A percentile compares a stretch with the other conserved stretches of the same genome.
Conservation (phyloP, 2,329 filamentous ascomycete species). For the Aspergillus jensenii region DNA sequence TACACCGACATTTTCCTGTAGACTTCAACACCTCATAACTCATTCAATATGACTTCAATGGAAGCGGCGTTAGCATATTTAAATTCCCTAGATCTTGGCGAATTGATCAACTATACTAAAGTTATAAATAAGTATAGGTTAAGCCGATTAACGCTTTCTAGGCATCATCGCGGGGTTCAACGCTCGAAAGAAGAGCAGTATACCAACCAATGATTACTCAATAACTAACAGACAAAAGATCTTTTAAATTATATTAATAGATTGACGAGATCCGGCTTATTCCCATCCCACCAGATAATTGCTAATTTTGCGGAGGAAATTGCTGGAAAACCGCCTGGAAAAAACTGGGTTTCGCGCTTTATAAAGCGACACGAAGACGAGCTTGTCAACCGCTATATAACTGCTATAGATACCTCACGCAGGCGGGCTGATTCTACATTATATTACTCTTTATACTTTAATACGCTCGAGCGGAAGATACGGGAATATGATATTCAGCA, state of each 20-base stretch:
- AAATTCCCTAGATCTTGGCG: no score
- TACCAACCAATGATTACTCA: background rate
- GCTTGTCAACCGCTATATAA: background rate
- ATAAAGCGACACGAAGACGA: background rate
- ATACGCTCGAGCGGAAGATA: background rate
- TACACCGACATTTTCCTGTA: no score
- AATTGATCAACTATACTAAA: background rate
- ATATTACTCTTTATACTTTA: background rate
- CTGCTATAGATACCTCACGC: background rate
- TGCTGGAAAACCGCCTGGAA: background rate
- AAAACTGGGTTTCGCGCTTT: background rate
- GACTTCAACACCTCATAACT: no score
- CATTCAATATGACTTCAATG: no score
- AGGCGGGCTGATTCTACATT: background rate
- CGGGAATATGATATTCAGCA: background rate
- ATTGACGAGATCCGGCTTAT: background rate
- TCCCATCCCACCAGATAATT: background rate
- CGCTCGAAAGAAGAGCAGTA: background rate
- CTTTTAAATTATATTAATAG: background rate
- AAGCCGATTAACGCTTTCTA: background rate
- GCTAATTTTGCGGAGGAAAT: background rate
- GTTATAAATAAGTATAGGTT: background rate
- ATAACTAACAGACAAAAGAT: background rate
- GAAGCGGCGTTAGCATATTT: no score
- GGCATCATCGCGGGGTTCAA: background rate